Evolutionary conservation across 805 yeast genomes (phyloP).

Genomic region (Komagataella pastoris): DNA sequence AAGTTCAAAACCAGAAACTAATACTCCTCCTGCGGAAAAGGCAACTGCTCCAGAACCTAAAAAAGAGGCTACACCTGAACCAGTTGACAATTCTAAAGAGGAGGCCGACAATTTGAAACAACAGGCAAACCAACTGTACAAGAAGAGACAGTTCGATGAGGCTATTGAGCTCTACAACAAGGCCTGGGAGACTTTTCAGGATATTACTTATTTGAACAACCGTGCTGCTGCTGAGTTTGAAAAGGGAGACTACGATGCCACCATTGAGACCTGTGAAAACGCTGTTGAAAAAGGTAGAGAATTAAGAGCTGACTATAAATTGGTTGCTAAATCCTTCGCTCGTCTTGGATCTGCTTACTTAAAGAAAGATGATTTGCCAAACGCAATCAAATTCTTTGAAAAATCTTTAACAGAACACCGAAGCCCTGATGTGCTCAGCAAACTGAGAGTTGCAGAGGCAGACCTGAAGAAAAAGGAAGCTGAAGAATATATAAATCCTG

Average conservation of each 20-base stretch:
- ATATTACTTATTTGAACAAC: slow-evolving; percentile 89
- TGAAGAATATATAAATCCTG: slow-evolving; percentile 74
- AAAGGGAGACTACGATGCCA: slow-evolving; percentile 81
- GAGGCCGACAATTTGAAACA: slow-evolving; percentile 64
- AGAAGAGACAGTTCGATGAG: slow-evolving; percentile 78
- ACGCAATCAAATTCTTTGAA: slow-evolving; percentile 71
- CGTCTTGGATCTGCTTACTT: slow-evolving; percentile 77
- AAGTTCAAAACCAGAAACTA: slow-evolving; percentile 20
- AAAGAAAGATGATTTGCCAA: slow-evolving; percentile 58
- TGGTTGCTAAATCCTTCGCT: slow-evolving; percentile 86
- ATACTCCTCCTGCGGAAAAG: slow-evolving; percentile 15
- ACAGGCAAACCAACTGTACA: slow-evolving; percentile 78
- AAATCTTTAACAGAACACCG: slow-evolving; percentile 94
- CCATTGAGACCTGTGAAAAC: slow-evolving; percentile 64
- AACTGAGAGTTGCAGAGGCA: slow-evolving; percentile 80
- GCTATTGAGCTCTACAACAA: slow-evolving; percentile 78
- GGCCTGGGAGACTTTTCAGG: slow-evolving; percentile 74
- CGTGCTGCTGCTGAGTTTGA: slow-evolving; percentile 97
- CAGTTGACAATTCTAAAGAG: slow-evolving; percentile 20
- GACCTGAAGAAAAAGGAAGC: slow-evolving; percentile 70
- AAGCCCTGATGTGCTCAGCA: slow-evolving; percentile 83
- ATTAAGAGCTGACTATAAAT: slow-evolving; percentile 79
- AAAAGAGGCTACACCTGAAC: slow-evolving; percentile 12
- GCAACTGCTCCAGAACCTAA: slow-evolving; percentile 8
- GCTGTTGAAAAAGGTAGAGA: slow-evolving; percentile 91